Conservation (phyloP, 1,284 basidiomycete genomes). For the Termitomyces sp. region DNA sequence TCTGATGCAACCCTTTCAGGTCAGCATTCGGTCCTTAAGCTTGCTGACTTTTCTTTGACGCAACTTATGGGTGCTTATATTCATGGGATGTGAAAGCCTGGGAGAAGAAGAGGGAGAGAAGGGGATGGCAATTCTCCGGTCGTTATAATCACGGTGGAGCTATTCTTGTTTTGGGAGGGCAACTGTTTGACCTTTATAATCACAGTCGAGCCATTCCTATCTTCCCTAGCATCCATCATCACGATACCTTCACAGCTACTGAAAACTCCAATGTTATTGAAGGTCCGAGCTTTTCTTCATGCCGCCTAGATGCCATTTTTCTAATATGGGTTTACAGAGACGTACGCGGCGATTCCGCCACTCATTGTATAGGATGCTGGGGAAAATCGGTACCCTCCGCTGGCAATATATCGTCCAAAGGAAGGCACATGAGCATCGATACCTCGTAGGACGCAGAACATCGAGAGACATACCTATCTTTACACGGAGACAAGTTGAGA, state of each 20-base stretch:
- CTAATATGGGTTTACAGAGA: not conserved
- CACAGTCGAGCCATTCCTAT: not conserved
- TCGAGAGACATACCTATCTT: conserved; percentile 4
- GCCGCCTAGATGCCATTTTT: not conserved
- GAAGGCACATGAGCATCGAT: not conserved
- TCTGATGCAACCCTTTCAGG: conserved; percentile 4
- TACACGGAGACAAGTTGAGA: conserved; percentile 1
- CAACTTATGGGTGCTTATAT: not conserved
- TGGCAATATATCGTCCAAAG: not conserved
- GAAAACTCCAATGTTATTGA: not conserved
- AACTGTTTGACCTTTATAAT: not conserved
- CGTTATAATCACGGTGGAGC: too few relatives aligned
- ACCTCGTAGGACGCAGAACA: not conserved
- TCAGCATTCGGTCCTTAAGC: not conserved
- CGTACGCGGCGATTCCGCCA: not conserved
- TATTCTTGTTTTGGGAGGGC: too few relatives aligned
- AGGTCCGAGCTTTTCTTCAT: not conserved
- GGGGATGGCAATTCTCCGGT: too few relatives aligned
- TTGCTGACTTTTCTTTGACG: not conserved
- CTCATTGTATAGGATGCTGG: not conserved
- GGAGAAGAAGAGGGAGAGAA: not conserved
- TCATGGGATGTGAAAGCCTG: not conserved
- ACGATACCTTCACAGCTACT: not conserved
- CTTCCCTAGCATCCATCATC: not conserved
- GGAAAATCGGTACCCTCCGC: not conserved